Percentiles rank a stretch among this genome's conserved stretches.
phyloP scores from a whole-genome alignment of 805 yeast genomes.

The Kazachstania psychrophila region DNA sequence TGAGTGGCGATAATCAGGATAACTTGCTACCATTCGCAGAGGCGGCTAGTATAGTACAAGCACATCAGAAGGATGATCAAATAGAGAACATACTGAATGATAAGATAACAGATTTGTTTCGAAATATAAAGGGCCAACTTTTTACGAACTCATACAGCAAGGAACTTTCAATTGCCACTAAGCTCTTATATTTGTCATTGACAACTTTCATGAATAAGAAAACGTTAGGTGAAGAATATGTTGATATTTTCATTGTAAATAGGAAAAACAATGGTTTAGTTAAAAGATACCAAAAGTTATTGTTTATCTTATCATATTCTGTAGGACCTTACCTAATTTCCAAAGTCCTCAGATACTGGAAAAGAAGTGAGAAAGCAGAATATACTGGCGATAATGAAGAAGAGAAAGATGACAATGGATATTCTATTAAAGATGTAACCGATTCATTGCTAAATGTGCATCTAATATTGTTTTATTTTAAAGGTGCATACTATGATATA shows the following conservation, averaged over 20 bases:
- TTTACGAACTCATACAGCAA: slow-evolving; percentile 55
- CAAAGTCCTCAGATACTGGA: slow-evolving; percentile 15
- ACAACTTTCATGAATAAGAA: slow-evolving; percentile 72
- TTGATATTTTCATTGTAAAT: slow-evolving; percentile 62
- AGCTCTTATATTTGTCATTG: slow-evolving; percentile 53
- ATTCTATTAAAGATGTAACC: slow-evolving; percentile 33
- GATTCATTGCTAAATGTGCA: slow-evolving; percentile 58
- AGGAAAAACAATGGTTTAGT: slow-evolving; percentile 46
- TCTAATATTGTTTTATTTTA: slow-evolving; percentile 71
- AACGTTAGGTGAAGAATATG: slow-evolving; percentile 92
- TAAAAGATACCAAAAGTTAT: slow-evolving; percentile 36
- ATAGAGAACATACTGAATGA: slow-evolving; percentile 47
- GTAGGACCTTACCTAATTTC: slow-evolving; percentile 50
- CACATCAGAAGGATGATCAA: slow-evolving; percentile 83
- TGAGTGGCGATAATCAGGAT: too few relatives aligned
- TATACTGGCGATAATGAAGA: slow-evolving; percentile 2
- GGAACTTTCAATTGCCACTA: slow-evolving; percentile 50
- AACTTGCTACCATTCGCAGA: too few relatives aligned
- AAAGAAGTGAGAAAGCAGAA: slow-evolving; percentile 1
- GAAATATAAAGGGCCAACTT: slow-evolving; percentile 48
- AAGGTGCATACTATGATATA: slow-evolving; percentile 71
- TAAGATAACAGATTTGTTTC: slow-evolving; percentile 49
- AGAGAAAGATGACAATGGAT: background rate
- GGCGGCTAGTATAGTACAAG: slow-evolving; percentile 84
- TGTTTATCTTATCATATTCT: slow-evolving; percentile 53